These are phyloP conservation scores for Geosmithia putterillii DNA, from an alignment of 2,329 filamentous ascomycete genomes.

Conservation along the genomic window DNA sequence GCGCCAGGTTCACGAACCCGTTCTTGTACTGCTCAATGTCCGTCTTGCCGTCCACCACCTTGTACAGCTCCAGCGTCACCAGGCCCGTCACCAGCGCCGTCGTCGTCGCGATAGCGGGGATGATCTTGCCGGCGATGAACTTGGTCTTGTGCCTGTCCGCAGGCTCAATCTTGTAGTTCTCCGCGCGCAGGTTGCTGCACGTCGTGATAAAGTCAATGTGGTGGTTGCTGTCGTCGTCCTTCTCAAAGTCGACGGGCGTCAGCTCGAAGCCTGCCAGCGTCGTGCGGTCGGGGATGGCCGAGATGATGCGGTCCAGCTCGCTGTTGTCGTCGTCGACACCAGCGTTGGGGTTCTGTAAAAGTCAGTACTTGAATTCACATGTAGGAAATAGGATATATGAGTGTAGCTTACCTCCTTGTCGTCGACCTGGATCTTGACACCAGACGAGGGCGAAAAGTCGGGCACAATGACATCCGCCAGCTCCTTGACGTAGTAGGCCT, in stretches of 20 bases:
- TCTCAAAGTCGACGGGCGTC: slow-evolving; percentile 90
- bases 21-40: slow-evolving; percentile 99
- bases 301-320: slow-evolving; percentile 62
- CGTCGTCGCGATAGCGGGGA: slow-evolving; percentile 94
- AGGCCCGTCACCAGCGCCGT: slow-evolving; percentile 91
- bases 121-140: slow-evolving; percentile 99
- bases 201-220: slow-evolving; percentile 99
- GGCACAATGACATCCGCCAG: slow-evolving; percentile 90
- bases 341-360: slow-evolving; percentile 42
- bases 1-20: slow-evolving; percentile 88
- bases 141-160: slow-evolving; percentile 97
- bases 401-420: slow-evolving; percentile 70
- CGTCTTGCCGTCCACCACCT: slow-evolving; percentile 91
- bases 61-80: slow-evolving; percentile 87
- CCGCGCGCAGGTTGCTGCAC: slow-evolving; percentile 87
- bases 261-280: slow-evolving; percentile 80
- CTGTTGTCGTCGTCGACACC: slow-evolving; percentile 57
- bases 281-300: slow-evolving; percentile 65
- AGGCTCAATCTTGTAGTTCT: slow-evolving; percentile 93
- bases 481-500: slow-evolving; percentile 63
- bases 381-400: not conserved
- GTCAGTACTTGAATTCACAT: slow-evolving; percentile 3
- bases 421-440: slow-evolving; percentile 92
- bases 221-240: slow-evolving; percentile 94
- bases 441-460: slow-evolving; percentile 81